Conservation (phyloP, 192 early-diverging fungal genomes). For the Chytriomyces sp. region DNA sequence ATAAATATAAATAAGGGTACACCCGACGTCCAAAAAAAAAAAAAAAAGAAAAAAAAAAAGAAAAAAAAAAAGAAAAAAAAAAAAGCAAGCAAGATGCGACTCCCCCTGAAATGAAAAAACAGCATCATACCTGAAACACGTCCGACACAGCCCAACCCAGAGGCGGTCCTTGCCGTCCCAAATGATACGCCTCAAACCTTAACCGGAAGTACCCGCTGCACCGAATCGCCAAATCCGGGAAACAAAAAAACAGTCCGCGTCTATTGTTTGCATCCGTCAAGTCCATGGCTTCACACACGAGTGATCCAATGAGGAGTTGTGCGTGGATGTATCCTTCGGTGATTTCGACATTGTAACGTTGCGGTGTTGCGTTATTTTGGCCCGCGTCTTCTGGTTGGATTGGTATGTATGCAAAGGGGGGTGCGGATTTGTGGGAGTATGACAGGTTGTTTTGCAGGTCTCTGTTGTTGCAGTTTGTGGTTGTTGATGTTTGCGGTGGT, state of each 20-base stretch:
- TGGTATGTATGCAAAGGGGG: background rate
- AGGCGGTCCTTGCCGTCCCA: background rate
- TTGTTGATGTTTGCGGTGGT: background rate
- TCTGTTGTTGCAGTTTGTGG: background rate
- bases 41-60: too few species aligned
- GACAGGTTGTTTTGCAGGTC: slow-evolving; percentile 13
- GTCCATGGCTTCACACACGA: slow-evolving; percentile 38
- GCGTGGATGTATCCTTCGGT: background rate
- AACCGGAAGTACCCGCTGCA: slow-evolving; percentile 40
- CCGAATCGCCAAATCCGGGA: slow-evolving; percentile 50
- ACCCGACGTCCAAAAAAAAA: too few species aligned
- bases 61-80: too few species aligned
- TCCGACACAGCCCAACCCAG: slow-evolving; percentile 15
- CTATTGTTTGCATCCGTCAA: slow-evolving; percentile 37
- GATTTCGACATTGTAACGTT: background rate
- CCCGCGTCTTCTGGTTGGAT: too few species aligned
- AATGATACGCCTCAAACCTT: slow-evolving; percentile 42
- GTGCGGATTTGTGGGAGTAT: slow-evolving; percentile 13
- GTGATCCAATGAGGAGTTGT: slow-evolving; percentile 46
- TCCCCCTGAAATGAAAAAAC: too few species aligned
- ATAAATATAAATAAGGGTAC: too few species aligned
- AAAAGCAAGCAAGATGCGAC: too few species aligned
- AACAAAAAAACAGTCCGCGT: slow-evolving; percentile 47
- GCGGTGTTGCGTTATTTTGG: background rate
- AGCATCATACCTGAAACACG: slow-evolving; percentile 37